Conservation (phyloP, 371 early-diverging fungal genomes). For the Nematocida ironsii region DNA sequence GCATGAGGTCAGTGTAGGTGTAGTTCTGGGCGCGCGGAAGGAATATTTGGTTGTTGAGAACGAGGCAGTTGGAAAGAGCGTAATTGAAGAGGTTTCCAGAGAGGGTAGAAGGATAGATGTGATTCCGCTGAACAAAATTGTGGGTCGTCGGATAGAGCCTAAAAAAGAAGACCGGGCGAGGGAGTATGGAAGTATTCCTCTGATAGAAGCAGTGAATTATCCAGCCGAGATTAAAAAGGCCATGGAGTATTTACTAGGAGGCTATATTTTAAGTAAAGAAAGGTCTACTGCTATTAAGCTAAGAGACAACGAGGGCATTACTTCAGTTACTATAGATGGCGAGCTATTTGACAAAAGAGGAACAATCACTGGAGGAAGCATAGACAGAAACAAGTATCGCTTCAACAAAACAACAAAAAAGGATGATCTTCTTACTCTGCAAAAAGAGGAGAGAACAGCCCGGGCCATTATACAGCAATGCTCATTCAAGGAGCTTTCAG, state of each 20-base stretch:
- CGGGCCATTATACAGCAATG: background rate
- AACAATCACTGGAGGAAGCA: slow-evolving; percentile 87
- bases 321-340: slow-evolving; percentile 89
- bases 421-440: slow-evolving; percentile 2
- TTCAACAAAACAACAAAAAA: slow-evolving; percentile 56
- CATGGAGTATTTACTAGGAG: slow-evolving; percentile 89
- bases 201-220: slow-evolving; percentile 54
- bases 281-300: slow-evolving; percentile 77
- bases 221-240: slow-evolving; percentile 71
- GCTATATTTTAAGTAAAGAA: slow-evolving; percentile 74
- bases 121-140: slow-evolving; percentile 92
- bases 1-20: slow-evolving; percentile 70
- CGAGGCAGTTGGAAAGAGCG: slow-evolving; percentile 77
- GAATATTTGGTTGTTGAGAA: slow-evolving; percentile 78
- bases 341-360: slow-evolving; percentile 96
- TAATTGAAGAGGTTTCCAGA: slow-evolving; percentile 70
- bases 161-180: slow-evolving; percentile 71
- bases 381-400: slow-evolving; percentile 45
- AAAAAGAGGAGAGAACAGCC: slow-evolving; percentile 70
- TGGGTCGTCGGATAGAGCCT: slow-evolving; percentile 36
- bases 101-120: slow-evolving; percentile 78
- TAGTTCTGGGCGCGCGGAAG: slow-evolving; percentile 62
- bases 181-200: slow-evolving; percentile 62
- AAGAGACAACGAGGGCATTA: slow-evolving; percentile 73
- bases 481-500: background rate